Evolutionary conservation across 2,329 filamentous ascomycete genomes (phyloP), one percentile per base, ranked within the genome.

Genomic region (Fusarium nematophilum): DNA sequence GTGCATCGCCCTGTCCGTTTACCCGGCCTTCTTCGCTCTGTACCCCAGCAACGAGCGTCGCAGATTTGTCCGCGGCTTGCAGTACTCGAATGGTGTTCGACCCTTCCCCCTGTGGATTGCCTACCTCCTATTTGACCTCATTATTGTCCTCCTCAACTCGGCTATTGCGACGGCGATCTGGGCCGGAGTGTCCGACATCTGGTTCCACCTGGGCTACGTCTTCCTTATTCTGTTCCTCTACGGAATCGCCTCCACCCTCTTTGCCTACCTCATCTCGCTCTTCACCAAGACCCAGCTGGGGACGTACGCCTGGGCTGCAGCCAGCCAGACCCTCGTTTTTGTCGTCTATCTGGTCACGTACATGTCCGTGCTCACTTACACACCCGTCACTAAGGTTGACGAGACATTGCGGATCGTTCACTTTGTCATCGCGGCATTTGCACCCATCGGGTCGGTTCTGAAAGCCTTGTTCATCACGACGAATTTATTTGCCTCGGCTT

Each of bases 71-170:
- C 86, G 93, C 45, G 90, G 90, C 13, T 79, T 97, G 25, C 90
- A 97, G 73, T 97, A 96, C 75, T 96, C 91, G 48, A 97, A 97
- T 70, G 93, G 93, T 39, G 92, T 97, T 23, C 83, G 91, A 10
- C 89, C 91, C 1, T 79, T 91, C 8, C 92, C 93, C 1, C 79
- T 97, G 2, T 97, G 94, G 93, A 75, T 91, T 5, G 91, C 93
- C 2, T 96, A 97, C 70, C 81, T 90, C 1, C 70, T 81, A 0
- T 96, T 97, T 69, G 93, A 97, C 76, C 92, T 93, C 62, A 72
- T 85, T 36, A 87, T 96, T 51, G 88, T 92, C 1, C 71, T 96
- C 11, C 50, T 72, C 11, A 84, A 87, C 21, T 87, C 88, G 15
- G 86, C 87, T 7, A 68, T 95, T 9, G 82, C 86, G 8, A 86